A percentile compares a stretch with the other conserved stretches of the same genome.
phyloP scores from a whole-genome alignment of 1,284 basidiomycete species.

The Moesziomyces aphidis region DNA sequence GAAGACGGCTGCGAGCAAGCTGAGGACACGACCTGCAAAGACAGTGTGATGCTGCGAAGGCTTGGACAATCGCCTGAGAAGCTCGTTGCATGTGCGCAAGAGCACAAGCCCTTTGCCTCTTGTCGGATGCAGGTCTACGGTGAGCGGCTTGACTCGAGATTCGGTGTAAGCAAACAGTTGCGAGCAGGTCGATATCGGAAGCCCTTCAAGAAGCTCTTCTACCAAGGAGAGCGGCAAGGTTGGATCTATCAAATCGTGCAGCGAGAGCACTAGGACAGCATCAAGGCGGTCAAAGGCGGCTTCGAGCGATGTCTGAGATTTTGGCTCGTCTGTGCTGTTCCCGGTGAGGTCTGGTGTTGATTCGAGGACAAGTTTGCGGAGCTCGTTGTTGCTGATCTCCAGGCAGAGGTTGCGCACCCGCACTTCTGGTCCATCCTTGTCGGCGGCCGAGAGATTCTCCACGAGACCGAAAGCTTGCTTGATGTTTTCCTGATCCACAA shows the following conservation, averaged over 20 bases:
- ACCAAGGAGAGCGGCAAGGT: slow-evolving; percentile 47
- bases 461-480: slow-evolving; percentile 21
- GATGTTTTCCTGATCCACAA: slow-evolving; percentile 1
- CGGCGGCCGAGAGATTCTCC: slow-evolving; percentile 2
- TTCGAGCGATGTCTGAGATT: slow-evolving; percentile 2
- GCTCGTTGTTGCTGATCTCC: slow-evolving; percentile 47
- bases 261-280: slow-evolving; percentile 41
- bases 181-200: slow-evolving; percentile 49
- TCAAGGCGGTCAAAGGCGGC: slow-evolving; percentile 48
- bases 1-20: slow-evolving; percentile 85
- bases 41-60: slow-evolving; percentile 80
- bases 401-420: slow-evolving; percentile 39
- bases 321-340: background rate
- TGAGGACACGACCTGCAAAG: slow-evolving; percentile 87
- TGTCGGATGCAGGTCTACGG: slow-evolving; percentile 76
- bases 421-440: slow-evolving; percentile 18
- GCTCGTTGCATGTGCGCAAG: slow-evolving; percentile 84
- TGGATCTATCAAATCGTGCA: slow-evolving; percentile 43
- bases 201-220: slow-evolving; percentile 56
- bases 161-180: slow-evolving; percentile 57
- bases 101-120: slow-evolving; percentile 87
- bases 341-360: slow-evolving; percentile 9
- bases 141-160: slow-evolving; percentile 50
- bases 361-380: slow-evolving; percentile 41
- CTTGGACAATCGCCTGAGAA: slow-evolving; percentile 84